Conservation (phyloP, 2,329 filamentous ascomycete genomes). For the Emergomyces pasteurianus region DNA sequence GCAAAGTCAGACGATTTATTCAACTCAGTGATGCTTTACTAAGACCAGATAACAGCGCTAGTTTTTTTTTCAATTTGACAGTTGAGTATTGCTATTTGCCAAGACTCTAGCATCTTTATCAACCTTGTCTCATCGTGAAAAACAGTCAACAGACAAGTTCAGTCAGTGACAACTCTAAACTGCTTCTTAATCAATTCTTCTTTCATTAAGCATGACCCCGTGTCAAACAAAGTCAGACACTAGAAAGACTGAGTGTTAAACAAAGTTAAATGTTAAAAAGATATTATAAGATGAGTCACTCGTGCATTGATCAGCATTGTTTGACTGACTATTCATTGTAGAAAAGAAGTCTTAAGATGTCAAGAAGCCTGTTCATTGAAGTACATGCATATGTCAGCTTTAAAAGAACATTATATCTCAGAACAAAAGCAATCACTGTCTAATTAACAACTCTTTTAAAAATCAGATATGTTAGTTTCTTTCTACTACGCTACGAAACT, state of each 20-base stretch:
- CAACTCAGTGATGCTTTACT: too few relatives aligned
- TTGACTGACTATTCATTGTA: background rate
- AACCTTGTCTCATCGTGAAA: too few relatives aligned
- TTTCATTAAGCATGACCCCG: background rate
- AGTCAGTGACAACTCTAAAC: background rate
- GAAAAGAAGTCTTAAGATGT: conserved; percentile 12
- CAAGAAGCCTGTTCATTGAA: conserved; percentile 3
- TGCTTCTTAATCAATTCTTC: background rate
- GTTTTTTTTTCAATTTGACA: too few relatives aligned
- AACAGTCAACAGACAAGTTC: too few relatives aligned
- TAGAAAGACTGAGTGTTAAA: background rate
- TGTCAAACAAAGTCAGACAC: background rate
- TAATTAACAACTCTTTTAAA: background rate
- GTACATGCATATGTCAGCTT: background rate
- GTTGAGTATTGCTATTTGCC: too few relatives aligned
- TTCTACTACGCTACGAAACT: conserved; percentile 12
- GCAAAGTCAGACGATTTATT: too few relatives aligned
- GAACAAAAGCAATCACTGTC: background rate
- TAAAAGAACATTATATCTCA: too few relatives aligned
- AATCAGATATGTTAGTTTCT: conserved; percentile 5
- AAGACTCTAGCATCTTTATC: too few relatives aligned
- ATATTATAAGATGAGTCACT: background rate
- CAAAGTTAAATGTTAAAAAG: background rate
- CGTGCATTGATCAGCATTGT: background rate
- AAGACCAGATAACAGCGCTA: too few relatives aligned